phyloP scores from a whole-genome alignment of 2,329 filamentous ascomycete species.

The Fusarium sp. region DNA sequence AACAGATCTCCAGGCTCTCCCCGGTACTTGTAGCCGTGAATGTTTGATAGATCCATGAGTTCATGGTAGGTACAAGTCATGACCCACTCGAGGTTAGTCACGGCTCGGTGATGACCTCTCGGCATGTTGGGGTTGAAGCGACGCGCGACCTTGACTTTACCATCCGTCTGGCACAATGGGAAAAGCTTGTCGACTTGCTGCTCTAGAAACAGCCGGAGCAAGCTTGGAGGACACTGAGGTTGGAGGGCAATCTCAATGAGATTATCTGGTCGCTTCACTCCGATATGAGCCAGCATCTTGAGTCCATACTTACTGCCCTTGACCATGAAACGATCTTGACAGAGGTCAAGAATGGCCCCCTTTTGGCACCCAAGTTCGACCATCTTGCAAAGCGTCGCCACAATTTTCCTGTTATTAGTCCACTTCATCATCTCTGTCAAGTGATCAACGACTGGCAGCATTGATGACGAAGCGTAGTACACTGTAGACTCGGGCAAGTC shows the following conservation, averaged over 20 bases:
- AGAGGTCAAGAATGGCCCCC: constrained; percentile 16
- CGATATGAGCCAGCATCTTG: not conserved
- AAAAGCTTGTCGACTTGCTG: too few species aligned
- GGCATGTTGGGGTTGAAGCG: not conserved
- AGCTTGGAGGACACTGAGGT: not conserved
- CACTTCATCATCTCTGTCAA: constrained; percentile 17
- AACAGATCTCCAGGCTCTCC: not conserved
- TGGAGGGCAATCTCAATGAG: constrained; percentile 21
- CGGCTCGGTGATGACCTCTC: not conserved
- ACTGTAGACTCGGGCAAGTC: not conserved
- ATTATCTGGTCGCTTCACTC: not conserved
- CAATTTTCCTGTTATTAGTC: not conserved
- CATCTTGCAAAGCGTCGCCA: not conserved
- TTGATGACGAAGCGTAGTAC: not conserved
- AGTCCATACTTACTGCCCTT: not conserved
- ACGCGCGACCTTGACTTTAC: not conserved
- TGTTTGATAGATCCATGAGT: not conserved
- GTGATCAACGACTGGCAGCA: constrained; percentile 4
- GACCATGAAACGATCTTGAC: constrained; percentile 6
- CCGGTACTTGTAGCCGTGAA: not conserved
- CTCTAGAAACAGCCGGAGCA: constrained; percentile 6
- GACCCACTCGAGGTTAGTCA: constrained; percentile 17
- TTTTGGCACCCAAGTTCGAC: not conserved
- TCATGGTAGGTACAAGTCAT: not conserved
- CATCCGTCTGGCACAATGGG: not conserved